Conservation (phyloP, 192 early-diverging fungal genomes). For the Chytriomyces hyalinus region DNA sequence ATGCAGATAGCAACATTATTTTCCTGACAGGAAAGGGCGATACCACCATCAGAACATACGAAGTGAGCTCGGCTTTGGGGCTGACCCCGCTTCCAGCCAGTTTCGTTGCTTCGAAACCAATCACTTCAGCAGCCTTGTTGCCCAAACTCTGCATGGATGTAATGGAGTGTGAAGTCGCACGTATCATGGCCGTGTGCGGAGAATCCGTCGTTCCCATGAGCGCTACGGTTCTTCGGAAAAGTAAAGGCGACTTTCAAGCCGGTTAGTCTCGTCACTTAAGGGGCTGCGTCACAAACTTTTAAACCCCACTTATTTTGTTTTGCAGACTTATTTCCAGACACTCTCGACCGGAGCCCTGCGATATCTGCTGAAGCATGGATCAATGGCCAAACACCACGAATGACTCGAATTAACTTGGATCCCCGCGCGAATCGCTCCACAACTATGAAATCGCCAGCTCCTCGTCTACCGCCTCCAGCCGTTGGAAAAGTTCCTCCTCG, state of each 20-base stretch:
- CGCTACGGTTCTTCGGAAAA: slow-evolving; percentile 71
- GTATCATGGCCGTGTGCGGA: slow-evolving; percentile 50
- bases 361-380: slow-evolving; percentile 69
- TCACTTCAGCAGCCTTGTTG: slow-evolving; percentile 67
- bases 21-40: slow-evolving; percentile 78
- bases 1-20: slow-evolving; percentile 78
- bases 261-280: neutral
- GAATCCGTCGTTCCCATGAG: slow-evolving; percentile 70
- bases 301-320: neutral
- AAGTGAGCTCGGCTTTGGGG: slow-evolving; percentile 47
- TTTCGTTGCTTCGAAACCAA: slow-evolving; percentile 17
- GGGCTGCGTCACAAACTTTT: neutral
- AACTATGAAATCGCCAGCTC: neutral
- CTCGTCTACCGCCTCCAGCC: neutral
- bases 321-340: slow-evolving; percentile 84
- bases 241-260: slow-evolving; percentile 78
- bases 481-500: neutral
- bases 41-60: slow-evolving; percentile 69
- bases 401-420: slow-evolving; percentile 20
- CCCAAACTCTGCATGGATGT: slow-evolving; percentile 74
- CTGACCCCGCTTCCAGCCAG: slow-evolving; percentile 10
- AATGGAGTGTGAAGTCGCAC: slow-evolving; percentile 48
- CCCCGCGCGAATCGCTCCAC: slow-evolving; percentile 9
- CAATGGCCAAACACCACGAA: slow-evolving; percentile 34
- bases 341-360: slow-evolving; percentile 48